A percentile compares a stretch with the other conserved stretches of the same genome.
phyloP scores from a whole-genome alignment of 1,139 yeast species.

The Williopsis jadinii region DNA sequence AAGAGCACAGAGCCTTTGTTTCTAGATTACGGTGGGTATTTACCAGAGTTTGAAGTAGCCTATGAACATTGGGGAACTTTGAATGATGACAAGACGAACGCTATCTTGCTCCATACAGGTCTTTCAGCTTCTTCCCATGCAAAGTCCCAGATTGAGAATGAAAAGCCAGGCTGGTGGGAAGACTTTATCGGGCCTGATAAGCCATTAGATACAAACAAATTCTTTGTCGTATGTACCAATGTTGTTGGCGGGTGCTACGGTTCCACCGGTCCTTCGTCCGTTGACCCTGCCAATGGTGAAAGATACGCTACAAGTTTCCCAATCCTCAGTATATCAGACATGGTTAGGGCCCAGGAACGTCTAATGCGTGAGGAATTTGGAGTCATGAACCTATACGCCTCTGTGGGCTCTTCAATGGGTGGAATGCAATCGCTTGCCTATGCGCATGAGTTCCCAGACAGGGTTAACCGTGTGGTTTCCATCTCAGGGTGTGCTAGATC shows the following conservation, averaged over 20 bases:
- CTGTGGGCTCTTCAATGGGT: slow-evolving; percentile 93
- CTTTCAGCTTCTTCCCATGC: slow-evolving; percentile 93
- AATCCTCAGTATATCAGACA: slow-evolving; percentile 75
- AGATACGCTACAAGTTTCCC: slow-evolving; percentile 87
- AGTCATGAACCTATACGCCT: slow-evolving; percentile 60
- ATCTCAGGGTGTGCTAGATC: slow-evolving; percentile 91
- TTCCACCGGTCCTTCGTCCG: slow-evolving; percentile 85
- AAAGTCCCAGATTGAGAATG: slow-evolving; percentile 67
- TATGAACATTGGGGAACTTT: slow-evolving; percentile 88
- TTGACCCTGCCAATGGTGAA: slow-evolving; percentile 59
- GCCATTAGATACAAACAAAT: slow-evolving; percentile 74
- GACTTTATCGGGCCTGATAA: slow-evolving; percentile 81
- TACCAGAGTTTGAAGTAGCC: slow-evolving; percentile 73
- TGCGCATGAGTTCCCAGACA: slow-evolving; percentile 76
- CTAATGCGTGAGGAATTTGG: slow-evolving; percentile 56
- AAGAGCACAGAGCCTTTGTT: slow-evolving; percentile 51
- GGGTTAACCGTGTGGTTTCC: slow-evolving; percentile 63
- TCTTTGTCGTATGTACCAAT: slow-evolving; percentile 80
- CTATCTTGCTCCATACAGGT: slow-evolving; percentile 82
- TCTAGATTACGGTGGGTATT: slow-evolving; percentile 74
- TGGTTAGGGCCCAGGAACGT: slow-evolving; percentile 83
- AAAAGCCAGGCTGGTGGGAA: slow-evolving; percentile 94
- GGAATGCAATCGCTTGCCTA: slow-evolving; percentile 94
- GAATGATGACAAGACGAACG: slow-evolving; percentile 56
- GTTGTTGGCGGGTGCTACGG: slow-evolving; percentile 95